Conservation (phyloP, 169 alveolate genomes). For the Plasmodium falciparum region DNA sequence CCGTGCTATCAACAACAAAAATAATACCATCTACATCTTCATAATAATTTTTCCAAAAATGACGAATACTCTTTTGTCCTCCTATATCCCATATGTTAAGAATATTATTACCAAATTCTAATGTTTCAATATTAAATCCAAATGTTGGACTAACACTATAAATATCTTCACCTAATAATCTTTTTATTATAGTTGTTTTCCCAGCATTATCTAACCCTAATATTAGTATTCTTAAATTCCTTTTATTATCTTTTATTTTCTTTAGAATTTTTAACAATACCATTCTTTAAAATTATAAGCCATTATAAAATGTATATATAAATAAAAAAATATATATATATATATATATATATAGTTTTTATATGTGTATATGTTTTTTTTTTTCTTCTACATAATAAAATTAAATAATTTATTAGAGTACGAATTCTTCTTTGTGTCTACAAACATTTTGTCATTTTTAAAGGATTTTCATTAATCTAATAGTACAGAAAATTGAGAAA, state of each 20-base stretch:
- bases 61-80: constrained; percentile 99
- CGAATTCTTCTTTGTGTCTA: too few relatives aligned
- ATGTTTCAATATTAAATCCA: constrained; percentile 95
- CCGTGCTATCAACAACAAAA: constrained; percentile 98
- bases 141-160: constrained; percentile 95
- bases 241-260: constrained; percentile 94
- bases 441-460: too few relatives aligned
- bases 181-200: constrained; percentile 96
- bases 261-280: constrained; percentile 94
- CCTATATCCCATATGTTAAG: constrained; percentile 99
- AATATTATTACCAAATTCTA: constrained; percentile 86
- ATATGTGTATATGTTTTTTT: too few relatives aligned
- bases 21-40: constrained; percentile 99
- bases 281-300: constrained; percentile 78
- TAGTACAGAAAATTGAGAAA: too few relatives aligned
- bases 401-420: too few relatives aligned
- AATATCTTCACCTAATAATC: constrained; percentile 94
- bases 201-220: constrained; percentile 99
- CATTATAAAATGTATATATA: too few relatives aligned
- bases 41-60: constrained; percentile 99
- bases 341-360: too few relatives aligned
- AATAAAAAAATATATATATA: too few relatives aligned
- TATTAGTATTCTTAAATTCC: constrained; percentile 95
- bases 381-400: too few relatives aligned
- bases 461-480: too few relatives aligned